Percentiles rank a stretch among this genome's conserved stretches.
These are phyloP conservation scores for Dianthus caryophyllus DNA, from an alignment of 148 eudicot genomes.

Conservation along the genomic window DNA sequence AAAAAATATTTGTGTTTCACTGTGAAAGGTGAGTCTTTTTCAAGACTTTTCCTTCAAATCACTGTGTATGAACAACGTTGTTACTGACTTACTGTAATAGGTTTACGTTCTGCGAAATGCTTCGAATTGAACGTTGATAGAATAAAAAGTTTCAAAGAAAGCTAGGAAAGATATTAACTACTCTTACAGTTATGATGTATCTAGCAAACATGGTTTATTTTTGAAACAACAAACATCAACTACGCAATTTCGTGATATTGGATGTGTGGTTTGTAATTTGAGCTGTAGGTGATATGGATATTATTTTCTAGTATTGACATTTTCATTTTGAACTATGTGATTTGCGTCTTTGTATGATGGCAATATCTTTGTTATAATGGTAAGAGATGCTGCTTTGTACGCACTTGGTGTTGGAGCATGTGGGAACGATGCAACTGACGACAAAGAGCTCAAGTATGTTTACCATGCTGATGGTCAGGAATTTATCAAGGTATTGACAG, in stretches of 20 bases:
- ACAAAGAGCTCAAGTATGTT: constrained; percentile 76
- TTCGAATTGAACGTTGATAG: neutral
- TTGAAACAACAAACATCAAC: neutral
- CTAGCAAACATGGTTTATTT: neutral
- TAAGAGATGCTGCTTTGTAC: constrained; percentile 88
- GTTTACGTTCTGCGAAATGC: neutral
- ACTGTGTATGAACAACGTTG: too few relatives aligned
- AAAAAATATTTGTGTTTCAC: too few relatives aligned
- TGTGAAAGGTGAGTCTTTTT: too few relatives aligned
- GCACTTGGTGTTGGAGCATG: constrained; percentile 96
- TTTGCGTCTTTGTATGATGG: neutral
- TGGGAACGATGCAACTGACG: constrained; percentile 67
- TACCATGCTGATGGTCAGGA: constrained; percentile 84
- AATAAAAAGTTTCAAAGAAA: neutral
- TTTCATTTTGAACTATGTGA: neutral
- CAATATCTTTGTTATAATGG: constrained; percentile 17
- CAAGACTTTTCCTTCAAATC: too few relatives aligned
- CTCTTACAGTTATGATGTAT: neutral
- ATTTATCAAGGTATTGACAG: constrained; percentile 51
- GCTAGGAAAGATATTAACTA: neutral
- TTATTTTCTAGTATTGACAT: neutral
- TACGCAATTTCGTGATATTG: neutral
- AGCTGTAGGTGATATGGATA: neutral
- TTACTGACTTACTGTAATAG: too few relatives aligned
- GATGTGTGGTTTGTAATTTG: neutral